Conservation (phyloP, 75 land plant species). For the Sequoiadendron giganteum region DNA sequence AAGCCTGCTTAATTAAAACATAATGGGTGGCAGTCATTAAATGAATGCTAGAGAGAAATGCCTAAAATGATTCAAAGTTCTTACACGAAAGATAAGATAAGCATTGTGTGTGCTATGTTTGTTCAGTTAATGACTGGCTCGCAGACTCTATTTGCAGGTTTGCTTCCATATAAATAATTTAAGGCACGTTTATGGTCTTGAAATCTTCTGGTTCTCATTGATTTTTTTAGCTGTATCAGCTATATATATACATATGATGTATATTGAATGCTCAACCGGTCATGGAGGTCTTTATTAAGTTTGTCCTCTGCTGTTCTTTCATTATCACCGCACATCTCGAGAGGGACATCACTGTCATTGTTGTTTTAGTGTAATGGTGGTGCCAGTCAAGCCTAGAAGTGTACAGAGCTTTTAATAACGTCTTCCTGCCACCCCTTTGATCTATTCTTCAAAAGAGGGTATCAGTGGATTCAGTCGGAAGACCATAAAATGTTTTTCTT, state of each 20-base stretch:
- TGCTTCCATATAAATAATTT: not conserved
- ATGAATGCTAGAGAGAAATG: not conserved
- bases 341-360: not conserved
- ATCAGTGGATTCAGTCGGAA: not conserved
- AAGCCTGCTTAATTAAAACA: not conserved
- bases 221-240: not conserved
- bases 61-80: no score
- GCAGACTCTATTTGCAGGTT: not conserved
- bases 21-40: not conserved
- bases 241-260: not conserved
- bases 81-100: not conserved
- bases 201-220: not conserved
- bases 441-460: not conserved
- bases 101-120: not conserved
- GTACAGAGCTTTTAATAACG: not conserved
- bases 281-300: not conserved
- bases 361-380: not conserved
- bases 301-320: not conserved
- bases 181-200: not conserved
- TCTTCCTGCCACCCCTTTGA: not conserved
- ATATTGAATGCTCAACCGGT: not conserved
- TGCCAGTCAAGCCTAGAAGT: not conserved
- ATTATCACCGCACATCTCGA: not conserved
- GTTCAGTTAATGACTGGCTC: not conserved
- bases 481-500: not conserved